Conservation (phyloP, 352 stramenopile genomes). For the Blastocystis hominis region DNA sequence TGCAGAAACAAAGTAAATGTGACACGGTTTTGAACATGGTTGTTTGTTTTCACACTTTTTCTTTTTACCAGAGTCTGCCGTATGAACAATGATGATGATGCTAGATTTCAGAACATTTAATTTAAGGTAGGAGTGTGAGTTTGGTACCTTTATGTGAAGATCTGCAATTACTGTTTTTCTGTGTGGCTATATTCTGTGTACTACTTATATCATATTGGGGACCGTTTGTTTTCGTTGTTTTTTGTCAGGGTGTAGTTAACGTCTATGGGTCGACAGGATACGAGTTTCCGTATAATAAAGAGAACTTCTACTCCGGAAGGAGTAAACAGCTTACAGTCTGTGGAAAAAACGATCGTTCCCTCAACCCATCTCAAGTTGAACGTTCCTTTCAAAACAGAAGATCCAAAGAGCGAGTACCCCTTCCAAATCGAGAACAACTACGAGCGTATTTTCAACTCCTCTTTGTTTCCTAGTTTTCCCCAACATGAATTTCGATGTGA, state of each 20-base stretch:
- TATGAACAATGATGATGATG: background rate
- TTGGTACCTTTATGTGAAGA: background rate
- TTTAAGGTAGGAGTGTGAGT: background rate
- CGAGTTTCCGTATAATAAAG: too few relatives aligned
- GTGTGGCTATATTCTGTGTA: background rate
- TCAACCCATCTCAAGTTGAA: too few relatives aligned
- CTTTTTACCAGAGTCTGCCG: too few relatives aligned
- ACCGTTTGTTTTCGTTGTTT: background rate
- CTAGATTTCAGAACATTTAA: background rate
- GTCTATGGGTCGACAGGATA: background rate
- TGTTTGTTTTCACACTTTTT: background rate
- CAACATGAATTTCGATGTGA: slow-evolving; percentile 8
- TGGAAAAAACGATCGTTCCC: too few relatives aligned
- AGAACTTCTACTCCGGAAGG: too few relatives aligned
- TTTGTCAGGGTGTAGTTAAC: background rate
- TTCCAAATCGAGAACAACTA: slow-evolving; percentile 34
- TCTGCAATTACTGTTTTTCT: background rate
- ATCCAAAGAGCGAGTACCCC: background rate
- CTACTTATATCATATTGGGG: background rate
- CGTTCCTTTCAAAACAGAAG: too few relatives aligned
- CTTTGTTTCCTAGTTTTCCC: background rate
- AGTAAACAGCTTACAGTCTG: too few relatives aligned
- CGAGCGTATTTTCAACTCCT: background rate
- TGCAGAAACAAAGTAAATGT: background rate
- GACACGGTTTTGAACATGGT: background rate